Percentiles rank a stretch among this genome's conserved stretches.
Conservation (phyloP, 257 asterid species). For the Solanum pinnatisectum region DNA sequence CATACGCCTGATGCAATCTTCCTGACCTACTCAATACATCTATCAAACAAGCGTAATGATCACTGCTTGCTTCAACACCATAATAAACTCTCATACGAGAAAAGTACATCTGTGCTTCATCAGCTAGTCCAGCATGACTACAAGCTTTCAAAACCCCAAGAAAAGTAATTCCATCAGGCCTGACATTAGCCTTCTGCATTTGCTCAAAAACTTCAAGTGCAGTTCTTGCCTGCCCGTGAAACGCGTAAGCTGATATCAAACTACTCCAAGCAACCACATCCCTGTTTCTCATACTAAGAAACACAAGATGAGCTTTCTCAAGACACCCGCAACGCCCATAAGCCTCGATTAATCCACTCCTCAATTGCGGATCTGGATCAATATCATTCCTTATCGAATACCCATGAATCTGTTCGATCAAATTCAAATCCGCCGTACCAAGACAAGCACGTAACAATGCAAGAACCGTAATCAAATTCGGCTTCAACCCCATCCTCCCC, state of each 20-base stretch:
- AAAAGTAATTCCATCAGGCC: conserved; percentile 36
- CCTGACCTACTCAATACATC: conserved; percentile 44
- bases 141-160: conserved; percentile 43
- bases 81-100: conserved; percentile 13
- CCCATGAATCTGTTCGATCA: conserved; percentile 34
- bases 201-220: conserved; percentile 20
- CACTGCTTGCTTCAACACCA: conserved; percentile 27
- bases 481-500: conserved; percentile 17
- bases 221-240: conserved; percentile 25
- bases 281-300: conserved; percentile 16
- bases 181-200: conserved; percentile 30
- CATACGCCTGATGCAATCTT: conserved; percentile 31
- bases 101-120: conserved; percentile 28
- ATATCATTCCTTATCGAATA: conserved; percentile 22
- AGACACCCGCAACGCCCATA: conserved; percentile 44
- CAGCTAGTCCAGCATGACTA: conserved; percentile 40
- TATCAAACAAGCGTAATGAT: conserved; percentile 39
- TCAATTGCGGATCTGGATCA: conserved; percentile 20
- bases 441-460: conserved; percentile 32
- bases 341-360: conserved; percentile 38
- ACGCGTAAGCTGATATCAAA: conserved; percentile 34
- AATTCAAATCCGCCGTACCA: conserved; percentile 18
- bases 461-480: conserved; percentile 28
- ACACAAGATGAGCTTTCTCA: conserved; percentile 16
- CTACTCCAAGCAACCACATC: conserved; percentile 51